phyloP scores from a whole-genome alignment of 2,329 filamentous ascomycete species.

The Aspergillus sergii region DNA sequence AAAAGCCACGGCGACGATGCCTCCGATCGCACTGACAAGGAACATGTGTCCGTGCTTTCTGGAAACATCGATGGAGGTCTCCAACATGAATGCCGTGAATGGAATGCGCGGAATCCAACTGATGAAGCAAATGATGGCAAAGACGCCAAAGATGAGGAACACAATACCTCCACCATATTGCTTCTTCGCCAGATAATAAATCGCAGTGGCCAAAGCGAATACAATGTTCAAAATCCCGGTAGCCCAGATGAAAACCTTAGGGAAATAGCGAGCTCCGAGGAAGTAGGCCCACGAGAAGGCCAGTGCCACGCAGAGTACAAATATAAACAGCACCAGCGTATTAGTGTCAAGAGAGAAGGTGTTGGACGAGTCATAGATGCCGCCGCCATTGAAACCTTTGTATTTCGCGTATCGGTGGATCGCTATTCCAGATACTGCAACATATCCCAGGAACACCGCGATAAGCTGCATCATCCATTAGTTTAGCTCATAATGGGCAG shows the following conservation, averaged over 20 bases:
- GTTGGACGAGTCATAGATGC: slow-evolving; percentile 72
- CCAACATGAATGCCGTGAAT: slow-evolving; percentile 87
- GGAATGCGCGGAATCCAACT: slow-evolving; percentile 89
- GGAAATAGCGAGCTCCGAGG: slow-evolving; percentile 72
- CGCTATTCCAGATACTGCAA: slow-evolving; percentile 73
- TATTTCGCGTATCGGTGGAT: slow-evolving; percentile 73
- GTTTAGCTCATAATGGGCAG: no score
- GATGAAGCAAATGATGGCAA: slow-evolving; percentile 80
- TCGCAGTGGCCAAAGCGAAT: slow-evolving; percentile 80
- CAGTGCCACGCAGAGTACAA: slow-evolving; percentile 73
- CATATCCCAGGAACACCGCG: slow-evolving; percentile 70
- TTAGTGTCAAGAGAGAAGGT: slow-evolving; percentile 75
- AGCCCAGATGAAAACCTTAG: slow-evolving; percentile 90
- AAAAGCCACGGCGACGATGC: slow-evolving; percentile 73
- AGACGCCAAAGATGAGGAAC: slow-evolving; percentile 79
- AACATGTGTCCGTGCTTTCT: slow-evolving; percentile 85
- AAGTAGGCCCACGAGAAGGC: slow-evolving; percentile 78
- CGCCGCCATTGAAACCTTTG: slow-evolving; percentile 65
- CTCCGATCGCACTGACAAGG: slow-evolving; percentile 80
- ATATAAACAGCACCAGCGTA: slow-evolving; percentile 81
- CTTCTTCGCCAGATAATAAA: slow-evolving; percentile 77
- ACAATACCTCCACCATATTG: slow-evolving; percentile 87
- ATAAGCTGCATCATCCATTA: slow-evolving; percentile 58
- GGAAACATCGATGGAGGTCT: slow-evolving; percentile 81
- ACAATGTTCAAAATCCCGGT: slow-evolving; percentile 87